A percentile compares a stretch with the other conserved stretches of the same genome.
phyloP scores from a whole-genome alignment of 352 stramenopile species.

The Albugo candida region DNA sequence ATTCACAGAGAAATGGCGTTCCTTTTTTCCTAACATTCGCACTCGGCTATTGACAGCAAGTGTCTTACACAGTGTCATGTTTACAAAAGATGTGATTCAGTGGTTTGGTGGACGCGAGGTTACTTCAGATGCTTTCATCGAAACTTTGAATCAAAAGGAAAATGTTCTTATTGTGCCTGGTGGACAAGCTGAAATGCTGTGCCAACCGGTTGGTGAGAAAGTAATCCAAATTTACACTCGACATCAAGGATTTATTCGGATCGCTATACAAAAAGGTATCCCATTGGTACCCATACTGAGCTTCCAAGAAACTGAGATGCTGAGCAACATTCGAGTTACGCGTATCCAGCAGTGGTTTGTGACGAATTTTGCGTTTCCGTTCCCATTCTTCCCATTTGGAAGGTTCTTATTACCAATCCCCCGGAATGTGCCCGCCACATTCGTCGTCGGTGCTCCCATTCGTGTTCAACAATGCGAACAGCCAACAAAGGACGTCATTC shows the following conservation, averaged over 20 bases:
- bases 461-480: conserved; percentile 21
- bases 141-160: conserved; percentile 26
- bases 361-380: conserved; percentile 54
- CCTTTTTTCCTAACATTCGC: conserved; percentile 42
- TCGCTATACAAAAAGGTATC: conserved; percentile 55
- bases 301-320: conserved; percentile 63
- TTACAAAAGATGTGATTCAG: conserved; percentile 54
- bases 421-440: conserved; percentile 28
- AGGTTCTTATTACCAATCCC: conserved; percentile 43
- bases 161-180: conserved; percentile 61
- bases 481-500: conserved; percentile 32
- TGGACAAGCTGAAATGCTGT: conserved; percentile 65
- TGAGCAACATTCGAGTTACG: conserved; percentile 66
- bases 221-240: conserved; percentile 52
- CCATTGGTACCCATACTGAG: conserved; percentile 56
- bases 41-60: conserved; percentile 50
- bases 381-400: conserved; percentile 64
- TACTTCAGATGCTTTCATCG: conserved; percentile 30
- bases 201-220: conserved; percentile 32
- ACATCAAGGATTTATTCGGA: conserved; percentile 62
- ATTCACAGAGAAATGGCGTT: conserved; percentile 44
- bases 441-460: conserved; percentile 46
- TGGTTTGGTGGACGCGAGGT: conserved; percentile 59
- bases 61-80: conserved; percentile 62
- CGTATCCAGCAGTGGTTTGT: conserved; percentile 60